These are phyloP conservation scores for Rhododendron henanense DNA, from an alignment of 148 eudicot species.

Conservation along the genomic window DNA sequence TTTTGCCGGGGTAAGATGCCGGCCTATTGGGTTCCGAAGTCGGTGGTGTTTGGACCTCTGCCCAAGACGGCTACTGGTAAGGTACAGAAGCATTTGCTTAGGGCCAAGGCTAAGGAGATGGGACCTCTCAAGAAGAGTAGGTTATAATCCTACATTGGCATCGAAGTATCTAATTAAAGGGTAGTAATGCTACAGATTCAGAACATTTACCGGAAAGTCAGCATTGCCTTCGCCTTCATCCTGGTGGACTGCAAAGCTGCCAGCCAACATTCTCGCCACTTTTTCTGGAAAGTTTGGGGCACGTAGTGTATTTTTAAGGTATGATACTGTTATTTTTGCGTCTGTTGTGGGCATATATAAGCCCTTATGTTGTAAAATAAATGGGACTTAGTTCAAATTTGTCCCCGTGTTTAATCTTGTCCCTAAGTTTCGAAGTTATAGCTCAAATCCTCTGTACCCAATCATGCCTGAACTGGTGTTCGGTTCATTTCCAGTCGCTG, in stretches of 20 bases:
- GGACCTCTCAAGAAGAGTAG: constrained; percentile 75
- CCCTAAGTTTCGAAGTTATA: not conserved
- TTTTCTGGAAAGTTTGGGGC: not conserved
- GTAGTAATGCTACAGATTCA: not conserved
- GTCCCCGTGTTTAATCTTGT: not conserved
- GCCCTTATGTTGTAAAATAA: not conserved
- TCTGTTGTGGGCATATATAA: not conserved
- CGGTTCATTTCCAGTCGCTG: not conserved
- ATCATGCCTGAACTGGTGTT: not conserved
- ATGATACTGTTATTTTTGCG: not conserved
- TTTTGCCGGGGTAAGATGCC: constrained; percentile 75
- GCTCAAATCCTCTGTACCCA: not conserved
- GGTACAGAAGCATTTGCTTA: constrained; percentile 83
- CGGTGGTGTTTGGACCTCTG: constrained; percentile 75
- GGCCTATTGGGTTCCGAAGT: constrained; percentile 84
- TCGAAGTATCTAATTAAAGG: not conserved
- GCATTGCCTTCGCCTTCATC: not conserved
- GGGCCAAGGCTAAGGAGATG: constrained; percentile 85
- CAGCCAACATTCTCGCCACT: not conserved
- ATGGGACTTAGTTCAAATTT: not conserved
- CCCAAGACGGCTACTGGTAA: constrained; percentile 97
- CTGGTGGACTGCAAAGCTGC: not conserved
- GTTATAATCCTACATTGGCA: constrained; percentile 22
- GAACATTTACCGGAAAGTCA: not conserved
- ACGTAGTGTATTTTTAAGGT: not conserved